Evolutionary conservation across 345 rosid species (phyloP).

Genomic region (Sisymbrium irio): DNA sequence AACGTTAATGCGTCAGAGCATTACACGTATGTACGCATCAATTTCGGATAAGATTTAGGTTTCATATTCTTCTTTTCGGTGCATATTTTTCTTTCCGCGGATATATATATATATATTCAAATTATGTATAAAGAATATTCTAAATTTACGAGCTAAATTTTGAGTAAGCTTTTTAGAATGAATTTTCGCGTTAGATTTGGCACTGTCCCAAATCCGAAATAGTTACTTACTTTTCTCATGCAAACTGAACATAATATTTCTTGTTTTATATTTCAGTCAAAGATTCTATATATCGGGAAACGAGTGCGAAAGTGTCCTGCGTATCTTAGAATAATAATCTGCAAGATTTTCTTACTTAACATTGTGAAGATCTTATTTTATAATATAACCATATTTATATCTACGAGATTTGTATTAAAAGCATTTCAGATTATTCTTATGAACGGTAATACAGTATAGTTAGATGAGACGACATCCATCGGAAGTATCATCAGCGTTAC

Average conservation of each 20-base stretch:
- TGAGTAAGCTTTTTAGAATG: not conserved
- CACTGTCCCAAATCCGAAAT: not conserved
- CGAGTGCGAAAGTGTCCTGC: slow-evolving; percentile 13
- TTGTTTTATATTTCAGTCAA: slow-evolving; percentile 9
- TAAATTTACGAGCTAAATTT: not conserved
- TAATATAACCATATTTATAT: not conserved
- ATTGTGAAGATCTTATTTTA: not conserved
- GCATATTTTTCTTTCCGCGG: not conserved
- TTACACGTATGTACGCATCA: slow-evolving; percentile 11
- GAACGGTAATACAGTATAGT: not conserved
- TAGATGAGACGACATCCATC: not conserved
- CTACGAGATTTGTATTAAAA: not conserved
- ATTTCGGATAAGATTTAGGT: slow-evolving; percentile 11
- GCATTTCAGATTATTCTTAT: not conserved
- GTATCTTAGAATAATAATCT: slow-evolving; percentile 9
- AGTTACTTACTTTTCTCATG: not conserved
- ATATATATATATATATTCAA: not conserved
- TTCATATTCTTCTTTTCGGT: not conserved
- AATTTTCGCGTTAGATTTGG: not conserved
- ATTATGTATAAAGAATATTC: not conserved
- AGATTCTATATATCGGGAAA: slow-evolving; percentile 23
- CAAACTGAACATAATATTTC: not conserved
- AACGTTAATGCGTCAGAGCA: not conserved
- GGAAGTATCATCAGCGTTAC: slow-evolving; percentile 3
- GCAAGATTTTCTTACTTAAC: not conserved